Evolutionary conservation across 192 early-diverging fungal species (phyloP), one percentile per base, ranked within the genome.

Genomic region (Linnemannia schmuckeri): DNA sequence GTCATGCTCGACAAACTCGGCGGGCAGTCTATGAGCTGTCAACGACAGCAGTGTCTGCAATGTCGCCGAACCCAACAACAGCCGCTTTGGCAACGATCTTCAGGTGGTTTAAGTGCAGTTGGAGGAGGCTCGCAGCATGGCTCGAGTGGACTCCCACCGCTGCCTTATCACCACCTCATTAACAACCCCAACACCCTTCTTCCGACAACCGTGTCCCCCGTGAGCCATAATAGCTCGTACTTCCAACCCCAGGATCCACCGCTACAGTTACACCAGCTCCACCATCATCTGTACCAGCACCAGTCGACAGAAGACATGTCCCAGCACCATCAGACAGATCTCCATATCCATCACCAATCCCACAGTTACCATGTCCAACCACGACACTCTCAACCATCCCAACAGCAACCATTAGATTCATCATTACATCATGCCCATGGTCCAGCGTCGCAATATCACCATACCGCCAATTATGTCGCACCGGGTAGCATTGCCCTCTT

Each of bases 1-100:
- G 71, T 72, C 7, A 30, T 85, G 37, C 61, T 85, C 68, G 83
- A 85, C 42, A 85, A 71, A 44, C 54, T 85, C 0, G 75, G 83
- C 4, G 83, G 68, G 6, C 35, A n/a, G 9, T 40, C 49, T 54
- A 47, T 72, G 35, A 37, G 10, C 33, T n/a, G 57, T 12, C 52
- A 68, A 12, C 55, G 77, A 12, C 44, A 33, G 17, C 47, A 54
- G 8, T 80, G 79, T 57, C 47, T 17, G 35, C 61, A 49, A 1
- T 57, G 47, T 9, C 76, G 52, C 35, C 55, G 68, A 24, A 18
- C 52, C 12, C 80, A 75, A 7, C 46, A 33, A 46, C 72, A 46
- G 57, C 52, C 4, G 40, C 49, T 22, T 12, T 72, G 33, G n/a
- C 79, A 68, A 46, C 33, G 55, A 24, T 13, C 10, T 0, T 27